Evolutionary conservation across 169 alveolate genomes (phyloP).

Genomic region (Eimeria zaria): DNA sequence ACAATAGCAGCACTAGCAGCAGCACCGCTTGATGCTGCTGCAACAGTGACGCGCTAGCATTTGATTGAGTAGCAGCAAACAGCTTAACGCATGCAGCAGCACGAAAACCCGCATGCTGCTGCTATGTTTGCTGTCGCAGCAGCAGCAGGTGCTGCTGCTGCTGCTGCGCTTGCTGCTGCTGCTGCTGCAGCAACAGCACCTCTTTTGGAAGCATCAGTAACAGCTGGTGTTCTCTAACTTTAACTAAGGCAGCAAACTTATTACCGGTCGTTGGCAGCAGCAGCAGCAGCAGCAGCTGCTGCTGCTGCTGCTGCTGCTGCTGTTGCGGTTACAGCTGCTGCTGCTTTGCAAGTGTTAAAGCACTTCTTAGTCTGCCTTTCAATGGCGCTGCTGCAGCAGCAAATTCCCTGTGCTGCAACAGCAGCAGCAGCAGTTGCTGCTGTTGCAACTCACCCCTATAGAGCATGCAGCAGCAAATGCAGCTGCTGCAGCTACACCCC

Average conservation of each 20-base stretch:
- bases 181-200: not conserved
- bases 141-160: conserved; percentile 2
- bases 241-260: not conserved
- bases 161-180: not conserved
- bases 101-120: not conserved
- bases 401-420: not conserved
- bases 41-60: too few species aligned
- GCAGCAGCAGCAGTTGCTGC: not conserved
- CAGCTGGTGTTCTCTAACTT: not conserved
- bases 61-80: not conserved
- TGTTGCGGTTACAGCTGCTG: not conserved
- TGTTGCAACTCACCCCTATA: too few species aligned
- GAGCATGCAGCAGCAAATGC: not conserved
- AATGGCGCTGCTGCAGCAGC: conserved; percentile 16
- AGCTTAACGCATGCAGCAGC: not conserved
- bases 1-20: not conserved
- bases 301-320: not conserved
- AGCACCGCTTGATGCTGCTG: too few species aligned
- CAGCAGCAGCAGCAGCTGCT: not conserved
- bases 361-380: not conserved
- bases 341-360: not conserved
- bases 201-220: not conserved
- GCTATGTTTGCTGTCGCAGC: not conserved
- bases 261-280: not conserved
- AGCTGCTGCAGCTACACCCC: not conserved